Evolutionary conservation across 495 filamentous ascomycete genomes (phyloP).

Genomic region (Glutinoglossum americanum): DNA sequence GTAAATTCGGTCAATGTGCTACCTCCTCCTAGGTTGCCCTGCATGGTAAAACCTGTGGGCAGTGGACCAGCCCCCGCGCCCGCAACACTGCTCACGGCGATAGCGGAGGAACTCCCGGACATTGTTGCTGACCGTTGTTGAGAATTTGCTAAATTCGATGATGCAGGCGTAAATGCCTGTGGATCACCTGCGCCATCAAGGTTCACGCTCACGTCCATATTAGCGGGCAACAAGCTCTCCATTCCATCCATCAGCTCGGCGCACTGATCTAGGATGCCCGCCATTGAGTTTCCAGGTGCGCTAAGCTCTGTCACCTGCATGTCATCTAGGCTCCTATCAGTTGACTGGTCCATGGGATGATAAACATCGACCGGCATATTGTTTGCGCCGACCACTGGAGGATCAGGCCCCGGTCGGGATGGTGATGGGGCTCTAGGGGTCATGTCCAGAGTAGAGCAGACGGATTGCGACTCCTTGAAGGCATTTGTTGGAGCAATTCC

Average conservation of each 20-base stretch:
- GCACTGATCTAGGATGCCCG: constrained; percentile 17
- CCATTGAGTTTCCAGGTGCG: constrained; percentile 17
- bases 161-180: constrained; percentile 8
- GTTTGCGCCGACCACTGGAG: neutral
- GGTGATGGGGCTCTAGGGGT: neutral
- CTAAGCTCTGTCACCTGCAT: constrained; percentile 3
- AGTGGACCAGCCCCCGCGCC: constrained; percentile 33
- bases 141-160: constrained; percentile 7
- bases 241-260: constrained; percentile 14
- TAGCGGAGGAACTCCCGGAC: neutral
- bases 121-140: constrained; percentile 5
- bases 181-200: constrained; percentile 8
- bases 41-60: constrained; percentile 30
- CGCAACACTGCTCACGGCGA: constrained; percentile 13
- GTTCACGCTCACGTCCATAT: constrained; percentile 12
- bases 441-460: neutral
- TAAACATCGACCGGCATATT: neutral
- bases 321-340: neutral
- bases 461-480: neutral
- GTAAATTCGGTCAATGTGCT: constrained; percentile 65
- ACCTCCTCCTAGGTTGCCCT: constrained; percentile 24
- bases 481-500: neutral
- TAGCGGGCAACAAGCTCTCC: constrained; percentile 14
- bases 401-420: neutral
- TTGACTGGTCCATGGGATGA: neutral